These are phyloP conservation scores for Clonostachys sp. DNA, from an alignment of 2,329 filamentous ascomycete species.

Conservation along the genomic window DNA sequence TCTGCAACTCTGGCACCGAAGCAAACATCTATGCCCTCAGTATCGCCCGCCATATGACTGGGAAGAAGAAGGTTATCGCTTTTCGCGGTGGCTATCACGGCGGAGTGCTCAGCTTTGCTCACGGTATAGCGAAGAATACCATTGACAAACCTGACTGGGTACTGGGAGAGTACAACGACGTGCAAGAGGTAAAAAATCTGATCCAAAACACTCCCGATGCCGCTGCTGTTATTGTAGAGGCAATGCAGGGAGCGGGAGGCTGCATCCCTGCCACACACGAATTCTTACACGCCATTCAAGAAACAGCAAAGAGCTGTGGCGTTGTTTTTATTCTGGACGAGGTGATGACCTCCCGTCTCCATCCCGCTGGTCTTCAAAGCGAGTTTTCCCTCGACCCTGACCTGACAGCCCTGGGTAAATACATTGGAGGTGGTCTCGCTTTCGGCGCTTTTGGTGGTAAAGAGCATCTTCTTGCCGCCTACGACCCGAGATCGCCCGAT, in stretches of 20 bases:
- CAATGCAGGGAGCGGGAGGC: constrained; percentile 61
- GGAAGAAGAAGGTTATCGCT: constrained; percentile 41
- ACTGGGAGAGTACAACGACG: constrained; percentile 58
- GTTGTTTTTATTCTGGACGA: constrained; percentile 66
- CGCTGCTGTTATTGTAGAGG: constrained; percentile 62
- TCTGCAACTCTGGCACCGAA: constrained; percentile 64
- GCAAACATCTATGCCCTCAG: constrained; percentile 57
- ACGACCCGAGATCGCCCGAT: constrained; percentile 38
- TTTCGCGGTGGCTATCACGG: constrained; percentile 40
- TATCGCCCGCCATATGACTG: constrained; percentile 42
- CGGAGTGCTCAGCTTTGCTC: constrained; percentile 26
- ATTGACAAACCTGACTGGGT: constrained; percentile 52
- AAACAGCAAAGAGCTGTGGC: constrained; percentile 22
- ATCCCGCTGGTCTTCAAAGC: constrained; percentile 40
- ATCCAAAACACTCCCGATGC: constrained; percentile 37
- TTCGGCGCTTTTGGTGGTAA: constrained; percentile 65
- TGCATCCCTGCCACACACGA: constrained; percentile 42
- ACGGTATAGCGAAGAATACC: constrained; percentile 30
- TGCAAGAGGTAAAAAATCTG: constrained; percentile 33
- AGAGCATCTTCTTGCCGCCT: constrained; percentile 52
- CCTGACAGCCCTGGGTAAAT: constrained; percentile 62
- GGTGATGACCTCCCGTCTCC: constrained; percentile 63
- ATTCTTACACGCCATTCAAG: constrained; percentile 36
- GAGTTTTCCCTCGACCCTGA: constrained; percentile 46
- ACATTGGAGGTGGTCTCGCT: constrained; percentile 59